A percentile compares a stretch with the other conserved stretches of the same genome.
These are phyloP conservation scores for Botryotinia globosa DNA, from an alignment of 2,329 filamentous ascomycete genomes.

Conservation along the genomic window DNA sequence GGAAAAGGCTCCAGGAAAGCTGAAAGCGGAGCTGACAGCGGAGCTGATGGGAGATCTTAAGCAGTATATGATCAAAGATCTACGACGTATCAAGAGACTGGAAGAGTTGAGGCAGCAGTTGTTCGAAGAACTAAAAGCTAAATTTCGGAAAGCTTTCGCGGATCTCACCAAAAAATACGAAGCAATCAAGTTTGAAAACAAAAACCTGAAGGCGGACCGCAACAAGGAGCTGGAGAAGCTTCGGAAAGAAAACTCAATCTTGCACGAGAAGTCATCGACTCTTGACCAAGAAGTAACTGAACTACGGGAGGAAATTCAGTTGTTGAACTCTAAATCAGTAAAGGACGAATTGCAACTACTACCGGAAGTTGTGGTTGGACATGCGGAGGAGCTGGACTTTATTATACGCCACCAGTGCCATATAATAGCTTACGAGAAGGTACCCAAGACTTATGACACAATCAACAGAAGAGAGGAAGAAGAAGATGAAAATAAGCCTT, in stretches of 20 bases:
- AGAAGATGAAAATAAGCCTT: too few relatives aligned
- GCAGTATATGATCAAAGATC: neutral
- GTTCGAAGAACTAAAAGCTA: neutral
- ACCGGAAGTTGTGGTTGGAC: too few relatives aligned
- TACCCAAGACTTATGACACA: too few relatives aligned
- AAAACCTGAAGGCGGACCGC: neutral
- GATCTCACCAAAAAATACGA: neutral
- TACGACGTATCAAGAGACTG: neutral
- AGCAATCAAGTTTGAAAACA: conserved; percentile 10
- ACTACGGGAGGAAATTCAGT: neutral
- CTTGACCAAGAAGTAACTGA: neutral
- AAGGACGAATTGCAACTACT: too few relatives aligned
- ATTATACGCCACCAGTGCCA: too few relatives aligned
- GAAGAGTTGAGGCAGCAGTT: neutral
- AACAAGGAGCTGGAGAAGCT: conserved; percentile 5
- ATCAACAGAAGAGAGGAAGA: too few relatives aligned
- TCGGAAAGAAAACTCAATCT: neutral
- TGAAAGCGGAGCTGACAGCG: neutral
- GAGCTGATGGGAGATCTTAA: neutral
- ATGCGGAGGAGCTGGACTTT: too few relatives aligned
- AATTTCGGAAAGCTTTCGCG: neutral
- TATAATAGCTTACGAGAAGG: too few relatives aligned
- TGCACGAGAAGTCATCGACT: neutral
- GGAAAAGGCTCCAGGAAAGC: neutral
- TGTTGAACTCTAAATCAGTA: too few relatives aligned